phyloP scores from a whole-genome alignment of 2,329 filamentous ascomycete species.

The Nemania sp. region DNA sequence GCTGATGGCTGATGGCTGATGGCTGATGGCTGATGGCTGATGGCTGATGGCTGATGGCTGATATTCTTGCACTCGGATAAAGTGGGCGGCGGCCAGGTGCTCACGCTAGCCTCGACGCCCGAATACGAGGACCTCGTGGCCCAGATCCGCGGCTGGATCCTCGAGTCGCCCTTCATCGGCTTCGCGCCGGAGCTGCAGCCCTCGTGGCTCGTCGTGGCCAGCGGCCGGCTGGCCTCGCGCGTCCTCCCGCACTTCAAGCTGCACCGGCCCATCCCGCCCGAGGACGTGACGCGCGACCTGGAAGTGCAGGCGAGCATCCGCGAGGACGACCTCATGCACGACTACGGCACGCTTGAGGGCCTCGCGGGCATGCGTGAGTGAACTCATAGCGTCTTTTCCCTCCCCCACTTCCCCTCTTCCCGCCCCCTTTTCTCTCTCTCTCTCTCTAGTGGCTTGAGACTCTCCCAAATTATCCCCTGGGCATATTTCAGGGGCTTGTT shows the following conservation, averaged over 20 bases:
- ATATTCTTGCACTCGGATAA: background rate
- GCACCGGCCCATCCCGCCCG: conserved; percentile 65
- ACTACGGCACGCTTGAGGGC: conserved; percentile 85
- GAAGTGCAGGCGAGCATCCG: conserved; percentile 63
- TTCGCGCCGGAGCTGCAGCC: conserved; percentile 71
- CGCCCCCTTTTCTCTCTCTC: too few species aligned
- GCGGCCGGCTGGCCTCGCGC: conserved; percentile 69
- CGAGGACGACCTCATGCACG: conserved; percentile 74
- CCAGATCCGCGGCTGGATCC: conserved; percentile 72
- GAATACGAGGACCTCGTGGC: conserved; percentile 57
- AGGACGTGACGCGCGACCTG: conserved; percentile 69
- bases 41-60: too few species aligned
- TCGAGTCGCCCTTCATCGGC: conserved; percentile 79
- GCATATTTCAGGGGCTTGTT: too few species aligned
- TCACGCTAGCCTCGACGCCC: conserved; percentile 62
- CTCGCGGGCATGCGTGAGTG: conserved; percentile 73
- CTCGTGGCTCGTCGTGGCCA: conserved; percentile 62
- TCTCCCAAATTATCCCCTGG: too few species aligned
- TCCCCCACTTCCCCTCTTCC: too few species aligned
- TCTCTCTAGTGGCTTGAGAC: too few species aligned
- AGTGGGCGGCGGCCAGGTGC: conserved; percentile 79
- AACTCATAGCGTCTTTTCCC: too few species aligned
- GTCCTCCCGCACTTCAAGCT: conserved; percentile 71
- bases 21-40: too few species aligned
- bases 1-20: too few species aligned